Conservation (phyloP, 163 green algal species). For the Scenedesmus sp. region DNA sequence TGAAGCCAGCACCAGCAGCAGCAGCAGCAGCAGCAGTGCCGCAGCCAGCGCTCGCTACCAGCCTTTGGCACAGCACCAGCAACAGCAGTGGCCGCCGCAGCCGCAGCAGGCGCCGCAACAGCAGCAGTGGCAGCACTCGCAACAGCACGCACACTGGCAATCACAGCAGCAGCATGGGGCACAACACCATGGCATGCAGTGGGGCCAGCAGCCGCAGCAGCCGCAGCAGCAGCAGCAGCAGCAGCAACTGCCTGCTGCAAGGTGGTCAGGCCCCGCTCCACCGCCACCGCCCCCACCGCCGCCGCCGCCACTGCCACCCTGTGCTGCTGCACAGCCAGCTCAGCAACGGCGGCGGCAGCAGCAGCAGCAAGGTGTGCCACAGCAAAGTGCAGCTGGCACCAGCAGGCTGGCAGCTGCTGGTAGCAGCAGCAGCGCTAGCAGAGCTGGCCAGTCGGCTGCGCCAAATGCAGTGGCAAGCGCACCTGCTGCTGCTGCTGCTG, state of each 20-base stretch:
- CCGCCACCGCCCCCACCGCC: too few relatives aligned
- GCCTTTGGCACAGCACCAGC: neutral
- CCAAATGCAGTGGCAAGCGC: too few relatives aligned
- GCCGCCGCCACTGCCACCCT: neutral
- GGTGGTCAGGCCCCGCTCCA: neutral
- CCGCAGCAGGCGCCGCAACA: neutral
- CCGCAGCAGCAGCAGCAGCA: neutral
- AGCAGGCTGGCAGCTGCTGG: too few relatives aligned
- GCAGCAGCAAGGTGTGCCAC: neutral
- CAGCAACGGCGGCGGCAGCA: constrained; percentile 22
- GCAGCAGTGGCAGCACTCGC: constrained; percentile 12
- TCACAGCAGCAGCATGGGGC: neutral
- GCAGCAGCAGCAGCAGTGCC: neutral
- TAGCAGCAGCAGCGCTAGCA: neutral
- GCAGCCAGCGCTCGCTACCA: neutral
- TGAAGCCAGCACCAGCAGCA: neutral
- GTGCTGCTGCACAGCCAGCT: neutral
- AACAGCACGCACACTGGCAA: neutral
- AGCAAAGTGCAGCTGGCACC: neutral
- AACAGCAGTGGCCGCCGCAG: constrained; percentile 1
- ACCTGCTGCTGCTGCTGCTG: neutral
- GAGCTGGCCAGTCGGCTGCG: too few relatives aligned
- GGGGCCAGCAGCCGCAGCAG: constrained; percentile 6
- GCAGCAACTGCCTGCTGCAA: neutral
- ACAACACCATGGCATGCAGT: neutral